Conservation (phyloP, 805 yeast genomes). For the Candida cerambycidarum region DNA sequence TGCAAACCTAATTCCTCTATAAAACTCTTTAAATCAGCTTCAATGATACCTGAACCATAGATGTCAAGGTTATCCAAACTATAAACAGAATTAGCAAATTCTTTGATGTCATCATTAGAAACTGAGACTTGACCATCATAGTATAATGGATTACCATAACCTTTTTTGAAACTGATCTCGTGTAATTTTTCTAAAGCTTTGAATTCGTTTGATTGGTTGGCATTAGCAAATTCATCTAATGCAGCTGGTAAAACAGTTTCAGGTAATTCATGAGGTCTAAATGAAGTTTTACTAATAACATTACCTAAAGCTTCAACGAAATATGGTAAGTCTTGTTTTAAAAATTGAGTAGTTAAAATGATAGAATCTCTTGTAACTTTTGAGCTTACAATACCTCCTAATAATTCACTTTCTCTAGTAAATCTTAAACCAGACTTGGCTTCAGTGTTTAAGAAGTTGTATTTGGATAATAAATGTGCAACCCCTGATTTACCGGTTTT, state of each 20-base stretch:
- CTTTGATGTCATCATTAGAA: constrained; percentile 63
- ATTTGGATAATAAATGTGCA: constrained; percentile 81
- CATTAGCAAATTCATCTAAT: constrained; percentile 56
- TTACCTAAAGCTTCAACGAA: constrained; percentile 83
- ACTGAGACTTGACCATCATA: constrained; percentile 62
- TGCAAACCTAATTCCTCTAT: constrained; percentile 65
- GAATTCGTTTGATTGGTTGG: constrained; percentile 50
- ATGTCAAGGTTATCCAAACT: constrained; percentile 69
- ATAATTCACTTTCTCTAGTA: constrained; percentile 89
- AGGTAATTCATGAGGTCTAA: constrained; percentile 76
- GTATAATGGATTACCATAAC: constrained; percentile 80
- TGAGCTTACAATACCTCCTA: constrained; percentile 80
- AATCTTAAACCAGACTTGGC: constrained; percentile 86
- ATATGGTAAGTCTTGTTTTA: constrained; percentile 87
- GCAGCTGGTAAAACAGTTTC: constrained; percentile 86
- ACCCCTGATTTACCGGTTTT: constrained; percentile 74
- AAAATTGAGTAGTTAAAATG: constrained; percentile 75
- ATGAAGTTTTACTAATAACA: constrained; percentile 66
- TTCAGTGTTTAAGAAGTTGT: constrained; percentile 78
- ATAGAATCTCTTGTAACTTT: constrained; percentile 80
- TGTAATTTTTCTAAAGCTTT: constrained; percentile 78
- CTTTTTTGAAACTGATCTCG: constrained; percentile 78
- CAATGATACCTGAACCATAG: constrained; percentile 70
- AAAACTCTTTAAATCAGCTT: constrained; percentile 66
- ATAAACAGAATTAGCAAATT: constrained; percentile 67